These are phyloP conservation scores for Coemansia sp. DNA, from an alignment of 192 early-diverging fungal species.

Conservation along the genomic window DNA sequence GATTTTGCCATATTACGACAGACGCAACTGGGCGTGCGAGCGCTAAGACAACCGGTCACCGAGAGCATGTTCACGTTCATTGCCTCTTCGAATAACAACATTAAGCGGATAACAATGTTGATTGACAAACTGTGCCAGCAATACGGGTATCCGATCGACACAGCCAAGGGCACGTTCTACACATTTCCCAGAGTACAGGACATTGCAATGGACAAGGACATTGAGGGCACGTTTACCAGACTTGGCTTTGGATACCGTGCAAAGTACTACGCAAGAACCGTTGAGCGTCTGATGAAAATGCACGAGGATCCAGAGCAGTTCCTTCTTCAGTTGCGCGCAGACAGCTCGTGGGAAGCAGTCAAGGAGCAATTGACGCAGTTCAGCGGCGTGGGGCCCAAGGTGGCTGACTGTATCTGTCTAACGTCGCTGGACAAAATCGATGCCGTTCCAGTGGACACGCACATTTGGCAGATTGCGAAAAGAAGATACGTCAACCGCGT, in stretches of 20 bases:
- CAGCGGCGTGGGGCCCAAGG: slow-evolving; percentile 90
- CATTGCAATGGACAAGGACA: slow-evolving; percentile 53
- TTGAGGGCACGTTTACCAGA: slow-evolving; percentile 66
- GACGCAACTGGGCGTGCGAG: slow-evolving; percentile 67
- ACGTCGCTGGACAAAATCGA: slow-evolving; percentile 86
- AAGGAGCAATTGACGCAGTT: slow-evolving; percentile 63
- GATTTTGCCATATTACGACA: slow-evolving; percentile 59
- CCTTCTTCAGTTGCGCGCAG: slow-evolving; percentile 63
- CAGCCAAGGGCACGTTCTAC: slow-evolving; percentile 52
- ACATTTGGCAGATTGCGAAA: slow-evolving; percentile 93
- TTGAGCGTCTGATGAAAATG: slow-evolving; percentile 52
- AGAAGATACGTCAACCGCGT: slow-evolving; percentile 68
- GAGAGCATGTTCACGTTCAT: slow-evolving; percentile 92
- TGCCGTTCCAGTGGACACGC: slow-evolving; percentile 88
- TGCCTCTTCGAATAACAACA: slow-evolving; percentile 94
- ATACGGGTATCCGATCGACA: slow-evolving; percentile 31
- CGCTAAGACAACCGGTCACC: slow-evolving; percentile 79
- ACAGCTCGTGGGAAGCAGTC: slow-evolving; percentile 48
- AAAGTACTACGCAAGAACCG: slow-evolving; percentile 82
- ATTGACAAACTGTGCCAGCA: slow-evolving; percentile 39
- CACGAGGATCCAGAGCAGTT: slow-evolving; percentile 60
- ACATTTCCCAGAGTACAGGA: slow-evolving; percentile 67
- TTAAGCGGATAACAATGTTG: slow-evolving; percentile 76
- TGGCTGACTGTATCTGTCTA: slow-evolving; percentile 94
- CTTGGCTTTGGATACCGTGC: slow-evolving; percentile 96